Base-by-base conservation (phyloP, 2,329 filamentous ascomycete genomes). In the Microdochium bolleyi region DNA sequence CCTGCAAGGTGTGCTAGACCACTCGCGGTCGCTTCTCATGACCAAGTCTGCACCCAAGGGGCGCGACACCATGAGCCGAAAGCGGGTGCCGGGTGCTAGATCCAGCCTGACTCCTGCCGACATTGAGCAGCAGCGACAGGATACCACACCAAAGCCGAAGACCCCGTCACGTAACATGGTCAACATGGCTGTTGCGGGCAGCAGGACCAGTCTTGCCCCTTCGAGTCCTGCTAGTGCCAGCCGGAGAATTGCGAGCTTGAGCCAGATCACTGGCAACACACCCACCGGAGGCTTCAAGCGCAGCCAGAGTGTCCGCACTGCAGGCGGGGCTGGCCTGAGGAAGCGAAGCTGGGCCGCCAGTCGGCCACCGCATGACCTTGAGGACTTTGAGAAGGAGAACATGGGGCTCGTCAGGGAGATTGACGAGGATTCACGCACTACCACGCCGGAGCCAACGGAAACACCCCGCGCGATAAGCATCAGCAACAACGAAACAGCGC, bases 1-100 rank as follows among this genome's bases (percentile, higher is more conserved):
- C 60, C 74, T 99, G 30, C 92, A 97, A 59, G 92, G 92, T 24
- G 89, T 97, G 57, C 95, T 99, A 73, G 92, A 97, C 61, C 92
- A 97, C 67, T 96, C 92, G 21, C 87, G 92, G 7, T 85, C 92
- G 24, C 78, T 96, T n/a, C 80, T 97, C 54, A 88, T 94, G 74
- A 76, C 83, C 59, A 86, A 89, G 72, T 73, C 80, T 3, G 55
- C 55, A 22, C 73, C 68, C 59, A 76, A 74, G 60, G 70, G 74
- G 11, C 69, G 69, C 5, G 80, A 83, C 51, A 70, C 74, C 55
- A 83, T 83, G 80, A 82, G 71, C 65, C 77, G 79, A 50, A 83
- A 83, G 68, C 74, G 80, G 8, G 73, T 75, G 53, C 61, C 72
- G 24, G 68, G 57, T 57, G 54, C 60, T 55, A 54, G 70, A 57